Conservation (phyloP, 1,284 basidiomycete species). For the Cutaneotrichosporon dermatis region DNA sequence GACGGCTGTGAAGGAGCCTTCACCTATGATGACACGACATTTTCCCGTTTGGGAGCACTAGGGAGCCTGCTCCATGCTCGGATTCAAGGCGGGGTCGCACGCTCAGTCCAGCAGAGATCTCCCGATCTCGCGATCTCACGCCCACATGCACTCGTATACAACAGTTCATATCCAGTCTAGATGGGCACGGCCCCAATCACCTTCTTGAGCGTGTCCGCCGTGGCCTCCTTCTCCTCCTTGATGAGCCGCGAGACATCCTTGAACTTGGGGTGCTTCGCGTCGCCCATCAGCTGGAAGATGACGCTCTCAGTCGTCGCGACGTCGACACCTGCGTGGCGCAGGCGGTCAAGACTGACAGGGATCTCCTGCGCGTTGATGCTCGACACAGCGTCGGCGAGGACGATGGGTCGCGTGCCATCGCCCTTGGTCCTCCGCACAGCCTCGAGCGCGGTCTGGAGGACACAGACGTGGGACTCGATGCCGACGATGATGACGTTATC, state of each 20-base stretch:
- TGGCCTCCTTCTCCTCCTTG: slow-evolving; percentile 69
- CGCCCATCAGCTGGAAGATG: slow-evolving; percentile 65
- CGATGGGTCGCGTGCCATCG: slow-evolving; percentile 46
- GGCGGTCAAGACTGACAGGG: slow-evolving; percentile 53
- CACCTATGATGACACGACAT: too few species aligned
- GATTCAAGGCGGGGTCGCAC: too few species aligned
- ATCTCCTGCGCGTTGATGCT: slow-evolving; percentile 62
- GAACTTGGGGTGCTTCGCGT: slow-evolving; percentile 65
- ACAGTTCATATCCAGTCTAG: neutral
- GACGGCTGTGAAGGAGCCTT: too few species aligned
- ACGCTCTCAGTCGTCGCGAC: slow-evolving; percentile 78
- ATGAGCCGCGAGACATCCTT: slow-evolving; percentile 67
- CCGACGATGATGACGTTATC: slow-evolving; percentile 72
- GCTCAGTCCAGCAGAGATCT: too few species aligned
- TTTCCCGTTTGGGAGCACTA: too few species aligned
- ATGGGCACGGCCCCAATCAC: slow-evolving; percentile 1
- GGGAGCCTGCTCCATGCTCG: too few species aligned
- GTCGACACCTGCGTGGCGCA: slow-evolving; percentile 69
- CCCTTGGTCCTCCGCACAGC: slow-evolving; percentile 36
- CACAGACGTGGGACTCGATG: slow-evolving; percentile 88
- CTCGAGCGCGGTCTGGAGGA: slow-evolving; percentile 73
- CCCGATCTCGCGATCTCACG: too few species aligned
- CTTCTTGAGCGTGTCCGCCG: slow-evolving; percentile 42
- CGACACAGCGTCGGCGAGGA: slow-evolving; percentile 79
- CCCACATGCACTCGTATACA: too few species aligned